A percentile compares a stretch with the other conserved stretches of the same genome.
phyloP scores from a whole-genome alignment of 2,329 filamentous ascomycete species.

The Cryphonectria naterciae region DNA sequence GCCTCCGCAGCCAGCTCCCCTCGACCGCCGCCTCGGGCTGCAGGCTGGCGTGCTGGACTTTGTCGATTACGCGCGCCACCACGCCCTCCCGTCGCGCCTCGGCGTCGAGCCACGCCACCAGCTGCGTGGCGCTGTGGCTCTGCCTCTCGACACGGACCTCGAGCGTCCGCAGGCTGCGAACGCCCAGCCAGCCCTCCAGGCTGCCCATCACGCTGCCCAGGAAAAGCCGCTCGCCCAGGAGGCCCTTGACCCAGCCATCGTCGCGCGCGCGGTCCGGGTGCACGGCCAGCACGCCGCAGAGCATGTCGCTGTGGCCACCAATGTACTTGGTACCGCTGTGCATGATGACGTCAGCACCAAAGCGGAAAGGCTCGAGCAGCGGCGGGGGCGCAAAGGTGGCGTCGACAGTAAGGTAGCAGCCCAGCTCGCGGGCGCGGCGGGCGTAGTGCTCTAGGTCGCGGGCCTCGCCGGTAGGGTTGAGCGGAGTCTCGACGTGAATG shows the following conservation, averaged over 20 bases:
- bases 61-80: constrained; percentile 59
- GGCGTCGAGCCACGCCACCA: constrained; percentile 73
- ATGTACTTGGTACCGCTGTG: constrained; percentile 96
- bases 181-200: constrained; percentile 89
- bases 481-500: constrained; percentile 88
- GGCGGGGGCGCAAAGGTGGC: constrained; percentile 92
- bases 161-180: constrained; percentile 82
- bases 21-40: constrained; percentile 66
- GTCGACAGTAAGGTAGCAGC: constrained; percentile 82
- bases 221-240: constrained; percentile 72
- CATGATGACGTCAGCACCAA: constrained; percentile 85
- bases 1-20: constrained; percentile 73
- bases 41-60: constrained; percentile 77
- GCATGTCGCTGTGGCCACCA: constrained; percentile 91
- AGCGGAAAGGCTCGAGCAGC: constrained; percentile 80
- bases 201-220: constrained; percentile 86
- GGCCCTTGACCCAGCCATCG: constrained; percentile 59
- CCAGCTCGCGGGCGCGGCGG: constrained; percentile 69
- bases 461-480: constrained; percentile 88
- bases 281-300: constrained; percentile 81
- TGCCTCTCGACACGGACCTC: constrained; percentile 81
- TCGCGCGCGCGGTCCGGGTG: constrained; percentile 46
- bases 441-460: constrained; percentile 74
- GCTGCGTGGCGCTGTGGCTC: constrained; percentile 67
- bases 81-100: constrained; percentile 44